These are phyloP conservation scores for Didymella sp. DNA, from an alignment of 2,329 filamentous ascomycete species.

Conservation along the genomic window DNA sequence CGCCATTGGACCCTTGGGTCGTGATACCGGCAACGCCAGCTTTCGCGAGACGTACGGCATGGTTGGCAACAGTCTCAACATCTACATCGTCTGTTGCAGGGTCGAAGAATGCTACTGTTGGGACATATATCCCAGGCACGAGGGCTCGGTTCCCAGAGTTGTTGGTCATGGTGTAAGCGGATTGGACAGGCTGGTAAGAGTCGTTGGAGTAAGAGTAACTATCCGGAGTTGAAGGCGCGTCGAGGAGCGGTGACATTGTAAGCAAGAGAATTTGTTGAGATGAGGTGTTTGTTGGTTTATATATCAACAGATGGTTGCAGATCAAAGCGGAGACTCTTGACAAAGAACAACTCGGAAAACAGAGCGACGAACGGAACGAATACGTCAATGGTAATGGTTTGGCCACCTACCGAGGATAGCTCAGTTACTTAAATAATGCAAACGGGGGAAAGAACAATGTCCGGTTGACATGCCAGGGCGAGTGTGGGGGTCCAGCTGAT, in stretches of 20 bases:
- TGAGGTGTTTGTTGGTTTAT: constrained; percentile 30
- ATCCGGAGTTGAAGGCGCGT: constrained; percentile 47
- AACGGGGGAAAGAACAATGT: constrained; percentile 31
- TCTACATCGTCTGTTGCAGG: constrained; percentile 52
- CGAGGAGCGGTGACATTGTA: constrained; percentile 51
- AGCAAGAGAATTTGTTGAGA: constrained; percentile 18
- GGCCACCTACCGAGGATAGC: constrained; percentile 39
- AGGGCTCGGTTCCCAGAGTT: constrained; percentile 50
- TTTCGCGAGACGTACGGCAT: constrained; percentile 71
- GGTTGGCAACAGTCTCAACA: constrained; percentile 49
- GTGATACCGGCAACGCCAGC: constrained; percentile 76
- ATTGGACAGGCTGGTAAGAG: constrained; percentile 46
- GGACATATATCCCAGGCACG: constrained; percentile 54
- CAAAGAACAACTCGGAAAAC: constrained; percentile 35
- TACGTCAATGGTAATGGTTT: constrained; percentile 44
- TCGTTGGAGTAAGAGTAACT: constrained; percentile 41
- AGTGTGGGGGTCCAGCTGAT: constrained; percentile 53
- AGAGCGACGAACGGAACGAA: constrained; percentile 41
- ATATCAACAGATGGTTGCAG: constrained; percentile 36
- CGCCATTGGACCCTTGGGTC: constrained; percentile 82
- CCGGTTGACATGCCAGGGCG: constrained; percentile 22
- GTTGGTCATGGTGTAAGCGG: constrained; percentile 45
- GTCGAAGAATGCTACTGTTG: constrained; percentile 55
- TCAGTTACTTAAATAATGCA: constrained; percentile 49
- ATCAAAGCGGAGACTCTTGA: constrained; percentile 39